Evolutionary conservation across 768 basidiomycete species (phyloP), one percentile per base, ranked within the genome.

Genomic region (Kwoniella pini): DNA sequence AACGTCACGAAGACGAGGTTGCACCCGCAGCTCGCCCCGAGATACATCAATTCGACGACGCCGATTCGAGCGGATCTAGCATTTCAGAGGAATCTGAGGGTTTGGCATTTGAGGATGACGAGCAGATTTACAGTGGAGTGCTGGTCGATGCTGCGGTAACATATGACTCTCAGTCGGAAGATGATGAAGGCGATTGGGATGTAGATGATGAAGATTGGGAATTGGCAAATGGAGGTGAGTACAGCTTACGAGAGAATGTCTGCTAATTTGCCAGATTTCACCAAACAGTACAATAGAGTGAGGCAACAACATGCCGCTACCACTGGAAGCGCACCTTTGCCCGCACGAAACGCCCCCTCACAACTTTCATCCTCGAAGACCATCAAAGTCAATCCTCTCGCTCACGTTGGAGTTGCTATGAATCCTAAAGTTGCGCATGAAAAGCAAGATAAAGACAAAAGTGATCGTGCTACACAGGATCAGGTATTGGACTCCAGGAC

Each of bases 401-500:
- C 57, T 9, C 31, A 84, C 15, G 87, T 87, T 0, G 87, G 91
- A 9, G 86, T 93, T 11, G 67, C 74, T 1, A 75, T 74, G 31
- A 97, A 97, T 68, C 84, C 92, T 66, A 99, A 99, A 77, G 91
- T 92, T 0, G 92, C 91, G 0, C 88, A 86, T 64, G 88, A 91
- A 3, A 85, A 85, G 60, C 90, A 91, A 5, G 92, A 92, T 70
- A 98, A 97, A 80, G 96, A 99, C 79, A 97, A 97, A 79, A 87
- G 89, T 44, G 96, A 99, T 80, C 84, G 96, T 28, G 96, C 96
- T 2, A 99, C 96, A 13, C 91, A 85, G 45, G 96, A 99, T 77
- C 96, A 97, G 73, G 96, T 99, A 2, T 83, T 99, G 36, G 96
- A 99, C 78, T 89, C 91, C 15, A 84, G 96, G n/a, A 99, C 96